phyloP scores from a whole-genome alignment of 345 rosid species.

The Populus simonii region DNA sequence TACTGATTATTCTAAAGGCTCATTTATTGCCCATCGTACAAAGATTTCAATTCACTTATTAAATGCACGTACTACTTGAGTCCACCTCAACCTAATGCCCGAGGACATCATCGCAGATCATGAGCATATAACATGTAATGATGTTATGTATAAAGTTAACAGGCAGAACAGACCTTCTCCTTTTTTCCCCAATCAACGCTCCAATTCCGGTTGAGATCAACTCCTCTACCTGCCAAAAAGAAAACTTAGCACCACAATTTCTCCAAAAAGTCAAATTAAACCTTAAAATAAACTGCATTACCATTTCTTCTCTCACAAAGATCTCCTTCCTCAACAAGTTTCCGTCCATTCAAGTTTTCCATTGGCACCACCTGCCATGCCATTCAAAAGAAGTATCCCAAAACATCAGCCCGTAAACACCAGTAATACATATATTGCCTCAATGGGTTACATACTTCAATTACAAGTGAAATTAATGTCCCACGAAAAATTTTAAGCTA shows the following conservation, averaged over 20 bases:
- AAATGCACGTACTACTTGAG: background rate
- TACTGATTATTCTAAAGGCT: background rate
- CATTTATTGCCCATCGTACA: background rate
- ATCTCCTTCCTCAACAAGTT: conserved; percentile 88
- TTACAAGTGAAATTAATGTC: background rate
- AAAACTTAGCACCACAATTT: conserved; percentile 13
- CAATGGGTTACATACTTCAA: background rate
- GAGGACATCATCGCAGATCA: too few relatives aligned
- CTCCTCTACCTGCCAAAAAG: conserved; percentile 76
- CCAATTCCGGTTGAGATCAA: conserved; percentile 98
- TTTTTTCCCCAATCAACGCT: conserved; percentile 99
- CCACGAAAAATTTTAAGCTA: background rate
- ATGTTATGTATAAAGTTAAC: background rate
- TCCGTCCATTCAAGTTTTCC: conserved; percentile 92
- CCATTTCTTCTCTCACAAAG: conserved; percentile 97
- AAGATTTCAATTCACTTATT: background rate
- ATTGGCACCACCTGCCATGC: conserved; percentile 73
- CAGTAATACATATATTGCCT: background rate
- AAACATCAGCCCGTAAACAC: background rate
- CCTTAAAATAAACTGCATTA: conserved; percentile 18
- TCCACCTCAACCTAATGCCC: background rate
- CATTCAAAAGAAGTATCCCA: conserved; percentile 13
- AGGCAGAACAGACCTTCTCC: conserved; percentile 60
- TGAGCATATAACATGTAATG: background rate
- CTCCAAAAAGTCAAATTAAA: conserved; percentile 11